phyloP scores from a whole-genome alignment of 1,284 basidiomycete genomes.

The Rhodotorula sp. region DNA sequence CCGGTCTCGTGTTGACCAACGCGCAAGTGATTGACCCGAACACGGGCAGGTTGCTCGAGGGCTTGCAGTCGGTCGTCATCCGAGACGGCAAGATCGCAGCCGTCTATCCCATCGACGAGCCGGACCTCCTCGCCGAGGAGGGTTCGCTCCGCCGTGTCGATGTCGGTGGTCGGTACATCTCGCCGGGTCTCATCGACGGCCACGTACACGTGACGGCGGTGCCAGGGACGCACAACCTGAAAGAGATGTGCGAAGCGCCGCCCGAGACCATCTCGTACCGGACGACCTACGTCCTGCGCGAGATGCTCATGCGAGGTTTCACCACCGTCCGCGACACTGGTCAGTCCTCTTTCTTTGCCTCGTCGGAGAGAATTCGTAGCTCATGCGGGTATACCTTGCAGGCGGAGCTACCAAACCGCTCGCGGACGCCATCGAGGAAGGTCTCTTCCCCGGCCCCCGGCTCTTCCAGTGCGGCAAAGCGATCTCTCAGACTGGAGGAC shows the following conservation, averaged over 20 bases:
- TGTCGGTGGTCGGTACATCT: constrained; percentile 52
- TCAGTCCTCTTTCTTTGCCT: neutral
- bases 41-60: constrained; percentile 42
- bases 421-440: constrained; percentile 53
- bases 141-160: constrained; percentile 44
- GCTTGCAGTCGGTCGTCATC: constrained; percentile 48
- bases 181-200: constrained; percentile 52
- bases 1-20: constrained; percentile 48
- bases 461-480: constrained; percentile 55
- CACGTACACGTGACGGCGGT: constrained; percentile 56
- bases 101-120: constrained; percentile 38
- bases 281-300: constrained; percentile 49
- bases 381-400: neutral
- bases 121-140: constrained; percentile 24
- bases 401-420: constrained; percentile 54
- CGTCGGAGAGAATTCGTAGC: neutral
- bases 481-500: constrained; percentile 56
- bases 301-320: constrained; percentile 56
- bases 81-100: constrained; percentile 48
- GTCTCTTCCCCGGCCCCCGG: constrained; percentile 53
- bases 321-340: constrained; percentile 57
- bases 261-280: constrained; percentile 40
- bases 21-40: constrained; percentile 50
- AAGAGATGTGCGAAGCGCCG: constrained; percentile 49
- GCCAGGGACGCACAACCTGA: constrained; percentile 48